These are phyloP conservation scores for Solidago caesia DNA, from an alignment of 129 eudicot genomes.

Conservation along the genomic window DNA sequence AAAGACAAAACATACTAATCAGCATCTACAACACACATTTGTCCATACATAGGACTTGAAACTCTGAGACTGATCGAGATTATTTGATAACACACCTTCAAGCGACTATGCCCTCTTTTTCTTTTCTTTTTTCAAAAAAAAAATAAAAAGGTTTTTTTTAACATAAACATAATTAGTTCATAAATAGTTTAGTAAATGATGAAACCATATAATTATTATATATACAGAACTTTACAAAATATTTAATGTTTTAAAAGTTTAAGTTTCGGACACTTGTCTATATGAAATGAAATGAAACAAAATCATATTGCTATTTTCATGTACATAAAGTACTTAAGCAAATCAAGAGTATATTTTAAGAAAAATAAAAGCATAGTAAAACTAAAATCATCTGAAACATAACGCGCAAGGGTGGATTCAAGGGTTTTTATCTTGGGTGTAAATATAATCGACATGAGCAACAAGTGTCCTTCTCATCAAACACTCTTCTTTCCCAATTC, in stretches of 20 bases:
- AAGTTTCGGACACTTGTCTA: background rate
- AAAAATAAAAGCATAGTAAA: background rate
- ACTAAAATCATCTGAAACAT: background rate
- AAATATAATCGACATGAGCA: conserved; percentile 36
- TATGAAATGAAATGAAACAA: background rate
- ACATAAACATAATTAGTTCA: too few relatives aligned
- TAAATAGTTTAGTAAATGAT: too few relatives aligned
- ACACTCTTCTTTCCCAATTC: conserved; percentile 30
- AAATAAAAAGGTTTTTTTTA: too few relatives aligned
- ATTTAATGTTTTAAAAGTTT: background rate
- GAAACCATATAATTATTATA: too few relatives aligned
- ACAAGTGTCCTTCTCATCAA: conserved; percentile 35
- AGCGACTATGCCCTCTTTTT: too few relatives aligned
- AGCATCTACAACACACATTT: too few relatives aligned
- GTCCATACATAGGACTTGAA: too few relatives aligned
- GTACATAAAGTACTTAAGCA: conserved; percentile 8
- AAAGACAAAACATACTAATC: too few relatives aligned
- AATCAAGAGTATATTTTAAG: background rate
- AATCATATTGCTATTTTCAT: conserved; percentile 4
- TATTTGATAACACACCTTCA: too few relatives aligned
- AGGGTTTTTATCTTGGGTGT: conserved; percentile 36
- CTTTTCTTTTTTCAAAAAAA: too few relatives aligned
- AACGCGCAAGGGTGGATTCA: background rate
- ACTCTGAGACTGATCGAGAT: too few relatives aligned
- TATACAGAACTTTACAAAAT: background rate